Evolutionary conservation across 2,329 filamentous ascomycete genomes (phyloP), one percentile per base, ranked within the genome.

Genomic region (Colletotrichum tabaci): DNA sequence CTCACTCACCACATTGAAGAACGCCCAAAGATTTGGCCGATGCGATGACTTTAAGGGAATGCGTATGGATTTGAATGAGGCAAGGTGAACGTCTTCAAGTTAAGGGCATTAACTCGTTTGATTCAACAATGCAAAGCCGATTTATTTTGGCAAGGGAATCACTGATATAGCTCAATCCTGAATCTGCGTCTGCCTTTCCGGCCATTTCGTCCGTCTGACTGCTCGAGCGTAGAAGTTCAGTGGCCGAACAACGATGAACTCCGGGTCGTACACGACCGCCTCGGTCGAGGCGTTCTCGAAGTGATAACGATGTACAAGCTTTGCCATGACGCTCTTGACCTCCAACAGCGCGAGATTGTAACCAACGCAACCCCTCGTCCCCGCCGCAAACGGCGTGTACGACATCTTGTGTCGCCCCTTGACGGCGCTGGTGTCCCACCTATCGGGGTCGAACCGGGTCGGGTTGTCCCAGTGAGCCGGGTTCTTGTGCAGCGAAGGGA

Each of bases 181-280:
- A 23, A 12, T 55, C 26, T 30, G 26, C 26, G 5, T 30, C 26
- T 6, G n/a, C 15, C n/a, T 66, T 6, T 44, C 15, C 2, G 67
- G 67, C 67, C 67, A 66, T 12, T 10, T 26, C 2, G 67, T 70
- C 2, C 62, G 23, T 18, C 9, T 65, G 10, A 66, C 30, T 4
- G 67, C 61, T 23, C 61, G 13, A 10, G 63, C 74, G 40, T 77
- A 77, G 16, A 77, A 75, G 52, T 77, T 77, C 42, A 74, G 53
- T 1, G 76, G 74, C 46, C 74, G 61, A 5, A 74, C 49, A 9
- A 76, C 71, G 7, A 74, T 55, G 18, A 76, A 76, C 57, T 76
- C 73, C 0, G 74, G 75, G 47, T 76, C 74, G 18, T 75, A 76
- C 10, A 71, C 65, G 7, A 75, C 66, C 0, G 73, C 49, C 57